Conservation (phyloP, 257 asterid species). For the Solanum infundibuliforme region DNA sequence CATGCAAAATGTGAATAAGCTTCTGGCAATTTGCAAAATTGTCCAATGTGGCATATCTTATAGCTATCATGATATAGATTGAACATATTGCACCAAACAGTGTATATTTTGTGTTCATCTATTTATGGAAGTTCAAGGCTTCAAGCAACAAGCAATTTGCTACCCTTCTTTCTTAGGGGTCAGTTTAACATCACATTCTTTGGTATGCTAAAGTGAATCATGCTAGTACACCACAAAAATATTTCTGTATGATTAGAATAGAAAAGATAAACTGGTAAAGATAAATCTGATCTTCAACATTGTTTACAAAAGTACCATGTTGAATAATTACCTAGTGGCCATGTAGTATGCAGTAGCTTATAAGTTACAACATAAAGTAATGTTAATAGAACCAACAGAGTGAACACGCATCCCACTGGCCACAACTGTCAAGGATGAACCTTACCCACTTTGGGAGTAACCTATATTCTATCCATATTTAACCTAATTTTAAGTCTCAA, state of each 20-base stretch:
- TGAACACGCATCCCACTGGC: neutral
- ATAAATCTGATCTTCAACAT: neutral
- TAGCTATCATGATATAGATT: neutral
- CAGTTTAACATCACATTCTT: neutral
- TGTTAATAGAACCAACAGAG: neutral
- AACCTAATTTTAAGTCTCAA: neutral
- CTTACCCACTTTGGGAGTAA: neutral
- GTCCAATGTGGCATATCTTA: neutral
- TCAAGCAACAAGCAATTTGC: neutral
- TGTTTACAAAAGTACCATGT: neutral
- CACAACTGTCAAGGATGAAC: neutral
- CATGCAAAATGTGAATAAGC: neutral
- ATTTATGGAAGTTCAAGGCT: neutral
- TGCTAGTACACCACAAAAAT: neutral
- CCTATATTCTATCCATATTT: neutral
- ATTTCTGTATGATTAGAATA: neutral
- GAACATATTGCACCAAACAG: neutral
- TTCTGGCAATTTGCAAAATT: neutral
- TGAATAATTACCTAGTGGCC: neutral
- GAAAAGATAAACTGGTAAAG: neutral
- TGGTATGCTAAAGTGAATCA: neutral
- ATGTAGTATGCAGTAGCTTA: neutral
- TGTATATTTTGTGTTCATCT: neutral
- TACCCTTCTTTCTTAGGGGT: neutral
- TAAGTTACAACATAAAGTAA: neutral